Percentiles rank a stretch among this genome's conserved stretches.
Evolutionary conservation across 108 stramenopile genomes (phyloP).

Genomic region (Pseudonitzschia multistriata): DNA sequence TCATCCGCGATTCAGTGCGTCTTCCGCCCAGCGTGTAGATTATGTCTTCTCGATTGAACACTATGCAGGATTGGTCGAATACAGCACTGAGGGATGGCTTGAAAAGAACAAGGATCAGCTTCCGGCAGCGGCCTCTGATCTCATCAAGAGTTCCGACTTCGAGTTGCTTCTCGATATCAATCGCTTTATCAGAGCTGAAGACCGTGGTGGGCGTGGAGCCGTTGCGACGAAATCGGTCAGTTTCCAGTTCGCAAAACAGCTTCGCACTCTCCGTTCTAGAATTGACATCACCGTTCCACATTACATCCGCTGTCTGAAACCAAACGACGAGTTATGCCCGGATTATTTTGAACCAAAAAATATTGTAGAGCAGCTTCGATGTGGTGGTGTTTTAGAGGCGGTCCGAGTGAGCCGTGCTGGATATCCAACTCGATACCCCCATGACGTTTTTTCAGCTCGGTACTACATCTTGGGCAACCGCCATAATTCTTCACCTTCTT

Average conservation of each 20-base stretch:
- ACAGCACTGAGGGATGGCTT: slow-evolving; percentile 78
- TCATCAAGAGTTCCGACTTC: slow-evolving; percentile 69
- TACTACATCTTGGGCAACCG: slow-evolving; percentile 76
- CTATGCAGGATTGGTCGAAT: slow-evolving; percentile 89
- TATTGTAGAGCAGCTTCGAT: slow-evolving; percentile 88
- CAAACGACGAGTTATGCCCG: slow-evolving; percentile 82
- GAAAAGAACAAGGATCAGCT: slow-evolving; percentile 92
- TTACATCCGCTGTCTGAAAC: slow-evolving; percentile 92
- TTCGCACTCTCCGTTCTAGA: slow-evolving; percentile 74
- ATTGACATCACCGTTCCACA: slow-evolving; percentile 84
- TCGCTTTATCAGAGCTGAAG: slow-evolving; percentile 67
- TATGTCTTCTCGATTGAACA: slow-evolving; percentile 86
- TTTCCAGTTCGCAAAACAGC: slow-evolving; percentile 82
- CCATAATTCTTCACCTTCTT: slow-evolving; percentile 51
- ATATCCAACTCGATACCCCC: slow-evolving; percentile 91
- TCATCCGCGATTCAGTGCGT: slow-evolving; percentile 70
- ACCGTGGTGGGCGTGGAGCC: slow-evolving; percentile 64
- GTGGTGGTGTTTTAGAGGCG: slow-evolving; percentile 95
- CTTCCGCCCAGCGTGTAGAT: slow-evolving; percentile 65
- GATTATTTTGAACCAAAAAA: slow-evolving; percentile 86
- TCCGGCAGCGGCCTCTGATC: slow-evolving; percentile 63
- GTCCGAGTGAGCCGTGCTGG: slow-evolving; percentile 95
- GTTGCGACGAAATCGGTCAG: slow-evolving; percentile 80
- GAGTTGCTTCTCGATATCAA: slow-evolving; percentile 57
- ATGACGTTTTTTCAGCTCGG: slow-evolving; percentile 71